These are phyloP conservation scores for Cryphonectria radicalis DNA, from an alignment of 2,329 filamentous ascomycete species.

Conservation along the genomic window DNA sequence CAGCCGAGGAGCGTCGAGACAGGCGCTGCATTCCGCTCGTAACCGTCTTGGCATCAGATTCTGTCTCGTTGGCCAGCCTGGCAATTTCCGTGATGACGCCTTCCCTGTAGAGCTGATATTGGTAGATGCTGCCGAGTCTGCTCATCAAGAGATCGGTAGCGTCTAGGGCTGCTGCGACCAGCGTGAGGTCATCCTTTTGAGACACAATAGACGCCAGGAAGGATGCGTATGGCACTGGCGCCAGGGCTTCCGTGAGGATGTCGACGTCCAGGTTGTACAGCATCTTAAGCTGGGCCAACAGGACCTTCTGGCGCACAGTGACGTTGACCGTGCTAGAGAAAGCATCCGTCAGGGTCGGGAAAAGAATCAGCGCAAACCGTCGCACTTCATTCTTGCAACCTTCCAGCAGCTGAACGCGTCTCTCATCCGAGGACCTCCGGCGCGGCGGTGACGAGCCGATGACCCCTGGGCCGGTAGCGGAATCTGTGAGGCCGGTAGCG, in stretches of 20 bases:
- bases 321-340: slow-evolving; percentile 98
- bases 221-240: slow-evolving; percentile 90
- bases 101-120: slow-evolving; percentile 96
- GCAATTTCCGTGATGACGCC: slow-evolving; percentile 91
- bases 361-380: slow-evolving; percentile 88
- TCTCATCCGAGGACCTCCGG: slow-evolving; percentile 71
- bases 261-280: slow-evolving; percentile 87
- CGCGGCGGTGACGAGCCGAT: slow-evolving; percentile 46
- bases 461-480: slow-evolving; percentile 45
- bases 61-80: slow-evolving; percentile 67
- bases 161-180: slow-evolving; percentile 86
- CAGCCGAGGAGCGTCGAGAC: slow-evolving; percentile 38
- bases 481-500: slow-evolving; percentile 49
- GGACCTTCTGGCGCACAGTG: slow-evolving; percentile 90
- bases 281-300: slow-evolving; percentile 97
- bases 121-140: slow-evolving; percentile 84
- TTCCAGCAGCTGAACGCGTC: slow-evolving; percentile 78
- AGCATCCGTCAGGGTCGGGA: slow-evolving; percentile 93
- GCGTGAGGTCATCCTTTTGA: slow-evolving; percentile 86
- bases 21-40: slow-evolving; percentile 34
- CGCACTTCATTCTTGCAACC: slow-evolving; percentile 86
- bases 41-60: slow-evolving; percentile 39
- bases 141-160: slow-evolving; percentile 86
- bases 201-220: slow-evolving; percentile 94
- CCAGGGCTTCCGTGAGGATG: slow-evolving; percentile 84